Evolutionary conservation across 371 early-diverging fungal genomes (phyloP), one percentile per base, ranked within the genome.

Genomic region (Mucor plumbeus): DNA sequence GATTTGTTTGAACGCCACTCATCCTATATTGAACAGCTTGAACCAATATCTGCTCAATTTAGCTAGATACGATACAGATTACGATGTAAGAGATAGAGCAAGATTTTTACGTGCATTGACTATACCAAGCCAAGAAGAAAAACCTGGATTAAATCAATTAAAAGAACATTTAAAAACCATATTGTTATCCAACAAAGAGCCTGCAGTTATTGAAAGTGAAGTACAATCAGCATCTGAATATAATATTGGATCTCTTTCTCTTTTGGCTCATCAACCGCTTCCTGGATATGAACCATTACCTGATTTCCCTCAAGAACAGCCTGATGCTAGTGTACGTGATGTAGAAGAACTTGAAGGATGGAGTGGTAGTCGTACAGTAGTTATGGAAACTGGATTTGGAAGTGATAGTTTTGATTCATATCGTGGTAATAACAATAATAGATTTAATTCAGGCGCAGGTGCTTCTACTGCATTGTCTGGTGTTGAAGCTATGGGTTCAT

Each of bases 81-180:
- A 92, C 67, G 95, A 95, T 72, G 91, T 97, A 1, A 87, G 99
- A 38, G 99, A 98, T 69, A 88, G 96, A 17, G 95, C 94, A 10
- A 78, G 99, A 41, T 88, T 94, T 67, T 77, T 97, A 43, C 87
- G 90, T 44, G 90, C 85, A 0, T 75, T 97, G 60, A 87, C 93
- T 14, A 78, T 88, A 62, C 83, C 86, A 11, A 70, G 62, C 17
- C 71, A 60, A 54, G 76, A 80, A 13, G 73, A 78, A 39, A 78
- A 78, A 34, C 75, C 79, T 19, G 82, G 78, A 14, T 64, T 82
- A 17, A 70, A 66, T 62, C 77, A 70, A 36, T 39, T 88, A 39
- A 76, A 82, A 39, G 66, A 80, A 15, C 78, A 88, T 50, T 62
- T 81, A 48, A 81, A 82, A 59, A 65, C 76, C 6, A 85, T 88